Conservation (phyloP, 768 basidiomycete genomes). For the Coprinopsis strossmayeri region DNA sequence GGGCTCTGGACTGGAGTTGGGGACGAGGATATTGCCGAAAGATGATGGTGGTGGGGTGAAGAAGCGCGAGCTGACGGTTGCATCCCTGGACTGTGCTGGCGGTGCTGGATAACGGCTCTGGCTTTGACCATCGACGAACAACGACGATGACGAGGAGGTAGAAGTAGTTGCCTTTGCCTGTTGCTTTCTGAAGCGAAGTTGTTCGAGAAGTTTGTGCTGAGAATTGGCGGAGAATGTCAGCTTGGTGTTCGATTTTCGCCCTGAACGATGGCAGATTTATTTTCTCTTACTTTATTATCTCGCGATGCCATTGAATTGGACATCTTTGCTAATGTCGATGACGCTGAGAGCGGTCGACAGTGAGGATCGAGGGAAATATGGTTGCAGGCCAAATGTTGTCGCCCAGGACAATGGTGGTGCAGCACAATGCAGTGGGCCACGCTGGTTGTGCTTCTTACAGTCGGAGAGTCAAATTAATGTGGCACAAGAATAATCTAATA, state of each 20-base stretch:
- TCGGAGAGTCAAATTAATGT: slow-evolving; percentile 53
- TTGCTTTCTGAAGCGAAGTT: slow-evolving; percentile 39
- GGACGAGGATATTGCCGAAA: slow-evolving; percentile 57
- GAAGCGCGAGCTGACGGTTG: slow-evolving; percentile 61
- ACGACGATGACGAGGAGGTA: slow-evolving; percentile 19
- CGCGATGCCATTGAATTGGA: slow-evolving; percentile 36
- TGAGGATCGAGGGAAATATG: slow-evolving; percentile 13
- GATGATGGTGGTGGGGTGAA: slow-evolving; percentile 38
- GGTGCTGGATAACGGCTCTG: slow-evolving; percentile 27
- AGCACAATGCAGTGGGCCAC: slow-evolving; percentile 10
- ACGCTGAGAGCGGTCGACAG: no score
- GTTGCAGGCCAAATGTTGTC: slow-evolving; percentile 16
- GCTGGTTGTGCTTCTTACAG: slow-evolving; percentile 24
- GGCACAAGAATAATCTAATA: slow-evolving; percentile 22
- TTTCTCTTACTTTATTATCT: slow-evolving; percentile 49
- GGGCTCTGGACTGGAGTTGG: slow-evolving; percentile 59
- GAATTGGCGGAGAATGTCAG: slow-evolving; percentile 16
- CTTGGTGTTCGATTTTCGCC: slow-evolving; percentile 7
- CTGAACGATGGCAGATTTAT: background rate
- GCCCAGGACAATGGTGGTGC: slow-evolving; percentile 13
- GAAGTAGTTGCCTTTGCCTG: slow-evolving; percentile 23
- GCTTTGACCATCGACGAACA: slow-evolving; percentile 16
- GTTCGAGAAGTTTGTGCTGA: slow-evolving; percentile 40
- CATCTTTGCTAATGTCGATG: slow-evolving; percentile 35
- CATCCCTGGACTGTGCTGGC: slow-evolving; percentile 72